These are phyloP conservation scores for Stromatinia cepivora DNA, from an alignment of 2,329 filamentous ascomycete genomes.

Conservation along the genomic window DNA sequence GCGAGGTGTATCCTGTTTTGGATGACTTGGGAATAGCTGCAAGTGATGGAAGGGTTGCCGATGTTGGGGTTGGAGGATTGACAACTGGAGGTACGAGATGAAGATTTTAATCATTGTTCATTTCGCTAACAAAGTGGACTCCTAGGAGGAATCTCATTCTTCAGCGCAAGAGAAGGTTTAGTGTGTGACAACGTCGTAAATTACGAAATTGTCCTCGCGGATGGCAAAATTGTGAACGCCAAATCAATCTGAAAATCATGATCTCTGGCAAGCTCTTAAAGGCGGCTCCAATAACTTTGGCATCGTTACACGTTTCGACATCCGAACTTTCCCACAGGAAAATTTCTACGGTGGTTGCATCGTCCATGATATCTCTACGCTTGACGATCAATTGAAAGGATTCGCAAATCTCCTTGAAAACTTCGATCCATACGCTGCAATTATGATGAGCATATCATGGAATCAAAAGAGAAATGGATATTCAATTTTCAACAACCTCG, in stretches of 20 bases:
- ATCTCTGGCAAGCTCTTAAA: slow-evolving; percentile 7
- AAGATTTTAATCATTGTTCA: too few species aligned
- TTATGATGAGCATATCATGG: not conserved
- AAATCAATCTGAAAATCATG: not conserved
- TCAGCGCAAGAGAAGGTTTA: slow-evolving; percentile 28
- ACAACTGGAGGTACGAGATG: slow-evolving; percentile 27
- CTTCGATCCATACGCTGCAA: not conserved
- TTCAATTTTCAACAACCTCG: not conserved
- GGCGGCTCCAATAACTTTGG: not conserved
- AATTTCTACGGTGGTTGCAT: not conserved
- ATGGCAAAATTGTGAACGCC: not conserved
- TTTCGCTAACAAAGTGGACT: not conserved
- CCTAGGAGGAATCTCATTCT: slow-evolving; percentile 32
- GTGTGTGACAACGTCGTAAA: slow-evolving; percentile 28
- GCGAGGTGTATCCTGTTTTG: slow-evolving; percentile 43
- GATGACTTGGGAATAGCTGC: slow-evolving; percentile 39
- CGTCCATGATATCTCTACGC: not conserved
- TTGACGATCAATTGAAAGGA: not conserved
- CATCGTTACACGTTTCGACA: slow-evolving; percentile 43
- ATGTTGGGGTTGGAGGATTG: slow-evolving; percentile 31
- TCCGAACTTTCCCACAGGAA: not conserved
- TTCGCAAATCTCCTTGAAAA: not conserved
- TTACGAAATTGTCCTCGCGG: slow-evolving; percentile 20
- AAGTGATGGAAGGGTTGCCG: slow-evolving; percentile 41
- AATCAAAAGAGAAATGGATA: not conserved